Evolutionary conservation across 768 basidiomycete species (phyloP).

Genomic region (Galerina sulciceps): DNA sequence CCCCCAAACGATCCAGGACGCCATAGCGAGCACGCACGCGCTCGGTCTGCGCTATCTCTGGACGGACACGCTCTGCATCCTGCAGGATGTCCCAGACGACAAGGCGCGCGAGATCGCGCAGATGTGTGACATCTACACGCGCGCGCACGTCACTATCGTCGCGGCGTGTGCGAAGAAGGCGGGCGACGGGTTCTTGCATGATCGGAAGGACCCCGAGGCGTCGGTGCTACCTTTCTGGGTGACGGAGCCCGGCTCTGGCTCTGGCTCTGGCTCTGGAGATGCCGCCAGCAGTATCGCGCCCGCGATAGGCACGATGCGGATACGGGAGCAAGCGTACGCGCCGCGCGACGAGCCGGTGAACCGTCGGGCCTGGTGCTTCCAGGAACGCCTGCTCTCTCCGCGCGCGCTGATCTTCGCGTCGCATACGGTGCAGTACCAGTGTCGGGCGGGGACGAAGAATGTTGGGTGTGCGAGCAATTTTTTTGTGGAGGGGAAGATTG

Average conservation of each 20-base stretch:
- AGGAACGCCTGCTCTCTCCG: not conserved
- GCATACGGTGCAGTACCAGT: not conserved
- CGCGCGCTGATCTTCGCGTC: not conserved
- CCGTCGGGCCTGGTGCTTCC: not conserved
- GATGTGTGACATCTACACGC: not conserved
- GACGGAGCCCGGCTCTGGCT: no score
- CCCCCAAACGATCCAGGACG: not conserved
- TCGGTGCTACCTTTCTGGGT: not conserved
- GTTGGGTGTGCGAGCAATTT: no score
- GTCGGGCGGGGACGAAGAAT: not conserved
- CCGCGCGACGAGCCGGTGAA: not conserved
- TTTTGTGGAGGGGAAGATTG: no score
- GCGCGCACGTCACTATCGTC: not conserved
- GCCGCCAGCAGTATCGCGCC: no score
- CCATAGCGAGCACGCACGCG: not conserved
- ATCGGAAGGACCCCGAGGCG: not conserved
- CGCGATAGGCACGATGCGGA: not conserved
- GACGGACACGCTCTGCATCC: not conserved
- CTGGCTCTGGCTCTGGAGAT: no score
- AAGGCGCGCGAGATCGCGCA: not conserved
- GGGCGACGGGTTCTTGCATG: not conserved
- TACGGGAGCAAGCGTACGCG: not conserved
- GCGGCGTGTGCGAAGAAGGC: not conserved
- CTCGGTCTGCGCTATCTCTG: not conserved
- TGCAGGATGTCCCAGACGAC: not conserved